These are phyloP conservation scores for Melaleuca quinquenervia DNA, from an alignment of 345 rosid species.

Conservation along the genomic window DNA sequence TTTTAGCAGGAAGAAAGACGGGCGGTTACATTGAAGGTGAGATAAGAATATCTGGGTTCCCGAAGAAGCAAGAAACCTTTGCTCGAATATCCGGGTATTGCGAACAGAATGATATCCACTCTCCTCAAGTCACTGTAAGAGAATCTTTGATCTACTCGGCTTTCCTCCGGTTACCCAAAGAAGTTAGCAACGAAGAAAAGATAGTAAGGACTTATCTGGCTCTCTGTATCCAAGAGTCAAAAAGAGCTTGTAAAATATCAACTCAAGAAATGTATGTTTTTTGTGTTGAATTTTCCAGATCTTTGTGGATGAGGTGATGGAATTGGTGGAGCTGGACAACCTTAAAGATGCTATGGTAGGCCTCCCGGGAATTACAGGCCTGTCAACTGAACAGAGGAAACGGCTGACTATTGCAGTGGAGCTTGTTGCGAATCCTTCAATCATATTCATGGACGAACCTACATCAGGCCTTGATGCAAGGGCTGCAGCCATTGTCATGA, in stretches of 20 bases:
- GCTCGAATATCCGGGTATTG: constrained; percentile 94
- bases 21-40: constrained; percentile 91
- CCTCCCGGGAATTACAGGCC: constrained; percentile 37
- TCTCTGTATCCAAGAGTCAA: background rate
- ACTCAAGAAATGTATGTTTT: background rate
- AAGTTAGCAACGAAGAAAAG: constrained; percentile 63
- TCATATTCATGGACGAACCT: constrained; percentile 57
- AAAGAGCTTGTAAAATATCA: background rate
- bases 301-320: constrained; percentile 44
- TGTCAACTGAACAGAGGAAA: constrained; percentile 49
- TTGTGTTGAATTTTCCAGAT: constrained; percentile 9
- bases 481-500: constrained; percentile 52
- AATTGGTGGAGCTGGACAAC: constrained; percentile 29
- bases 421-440: constrained; percentile 52
- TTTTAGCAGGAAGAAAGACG: constrained; percentile 85
- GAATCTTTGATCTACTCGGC: constrained; percentile 90
- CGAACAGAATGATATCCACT: constrained; percentile 84
- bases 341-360: constrained; percentile 37
- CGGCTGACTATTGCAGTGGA: constrained; percentile 51
- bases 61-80: constrained; percentile 81
- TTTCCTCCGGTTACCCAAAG: constrained; percentile 71
- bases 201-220: constrained; percentile 30
- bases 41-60: constrained; percentile 69
- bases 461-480: constrained; percentile 53
- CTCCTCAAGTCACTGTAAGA: constrained; percentile 77